phyloP scores from a whole-genome alignment of 2,329 filamentous ascomycete genomes.

The Talaromyces albobiverticillius region DNA sequence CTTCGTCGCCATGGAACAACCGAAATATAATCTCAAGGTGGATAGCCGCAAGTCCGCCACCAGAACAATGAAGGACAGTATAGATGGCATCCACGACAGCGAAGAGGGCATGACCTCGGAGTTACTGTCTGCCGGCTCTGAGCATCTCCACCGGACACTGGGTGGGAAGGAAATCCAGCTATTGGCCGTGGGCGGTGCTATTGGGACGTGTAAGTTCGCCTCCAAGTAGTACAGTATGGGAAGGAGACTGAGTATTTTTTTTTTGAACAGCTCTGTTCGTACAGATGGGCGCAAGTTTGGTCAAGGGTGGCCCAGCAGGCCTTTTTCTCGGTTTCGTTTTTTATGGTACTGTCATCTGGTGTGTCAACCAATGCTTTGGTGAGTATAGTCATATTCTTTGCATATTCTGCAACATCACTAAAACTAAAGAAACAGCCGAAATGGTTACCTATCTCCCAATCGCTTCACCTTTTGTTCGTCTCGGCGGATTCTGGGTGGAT shows the following conservation, averaged over 20 bases:
- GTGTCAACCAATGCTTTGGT: conserved; percentile 12
- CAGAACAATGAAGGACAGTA: not conserved
- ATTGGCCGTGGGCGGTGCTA: conserved; percentile 11
- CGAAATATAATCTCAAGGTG: not conserved
- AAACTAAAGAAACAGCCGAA: conserved; percentile 61
- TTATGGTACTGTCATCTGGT: conserved; percentile 8
- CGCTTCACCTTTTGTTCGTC: conserved; percentile 75
- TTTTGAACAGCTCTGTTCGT: conserved; percentile 34
- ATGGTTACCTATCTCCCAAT: conserved; percentile 82
- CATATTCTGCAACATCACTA: not conserved
- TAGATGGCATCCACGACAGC: conserved; percentile 15
- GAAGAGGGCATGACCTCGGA: conserved; percentile 17
- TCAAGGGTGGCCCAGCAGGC: conserved; percentile 36
- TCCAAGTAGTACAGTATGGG: not conserved
- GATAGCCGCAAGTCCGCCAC: not conserved
- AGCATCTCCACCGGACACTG: conserved; percentile 6
- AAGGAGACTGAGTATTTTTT: not conserved
- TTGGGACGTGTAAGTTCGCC: conserved; percentile 6
- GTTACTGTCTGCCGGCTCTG: conserved; percentile 18
- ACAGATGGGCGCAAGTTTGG: conserved; percentile 36
- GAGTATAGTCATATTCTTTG: not conserved
- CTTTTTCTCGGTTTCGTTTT: conserved; percentile 33
- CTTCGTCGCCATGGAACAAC: not conserved
- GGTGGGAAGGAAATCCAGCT: conserved; percentile 11
- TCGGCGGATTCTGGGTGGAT: conserved; percentile 75